Evolutionary conservation across 805 yeast species (phyloP), one percentile per base, ranked within the genome.

Genomic region (Candida maesae): DNA sequence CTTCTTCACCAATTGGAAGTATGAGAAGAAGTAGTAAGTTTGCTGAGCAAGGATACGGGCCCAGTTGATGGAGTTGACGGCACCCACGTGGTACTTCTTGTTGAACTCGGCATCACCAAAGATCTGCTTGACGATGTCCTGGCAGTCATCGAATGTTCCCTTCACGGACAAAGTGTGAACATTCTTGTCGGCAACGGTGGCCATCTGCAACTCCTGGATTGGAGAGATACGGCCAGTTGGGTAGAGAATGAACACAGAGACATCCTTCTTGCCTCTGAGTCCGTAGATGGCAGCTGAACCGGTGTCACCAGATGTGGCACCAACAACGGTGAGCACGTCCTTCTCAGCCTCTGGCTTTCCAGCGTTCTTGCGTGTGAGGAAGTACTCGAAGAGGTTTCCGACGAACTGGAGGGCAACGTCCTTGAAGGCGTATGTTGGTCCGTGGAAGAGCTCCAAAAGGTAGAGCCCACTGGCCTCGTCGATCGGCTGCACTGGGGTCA

Each of bases 211-310:
- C 68, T 93, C 99, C 72, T 93, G 99, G 50, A 93, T 84, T 32
- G 96, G 97, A 26, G 98, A 90, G 42, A 93, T 93, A 63, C 97
- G 81, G 36, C 98, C 99, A 8, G 95, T 87, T 56, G 99, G 99
- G 61, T 91, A 93, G 55, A 93, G 70, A 50, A 93, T 93, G 66
- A 93, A 93, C 17, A 93, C 99, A 23, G 95, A 84, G n/a, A 93
- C 96, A 63, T 93, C 98, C 66, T 89, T 85, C 68, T 93, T 93
- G 64, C 95, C 95, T 68, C 99, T 78, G 52, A 93, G 76, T 40
- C 99, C 99, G 67, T 93, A 93, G 53, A 93, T 93, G 48, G 99
- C 99, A 40, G 99, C 99, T 39, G 96, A 85, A 45, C 99, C 99
- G 35, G 99, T 93, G 59, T 93, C 99, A 60, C 99, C 99, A 35